Conservation (phyloP, 1,139 yeast genomes). For the Arxiozyma slooffiae region DNA sequence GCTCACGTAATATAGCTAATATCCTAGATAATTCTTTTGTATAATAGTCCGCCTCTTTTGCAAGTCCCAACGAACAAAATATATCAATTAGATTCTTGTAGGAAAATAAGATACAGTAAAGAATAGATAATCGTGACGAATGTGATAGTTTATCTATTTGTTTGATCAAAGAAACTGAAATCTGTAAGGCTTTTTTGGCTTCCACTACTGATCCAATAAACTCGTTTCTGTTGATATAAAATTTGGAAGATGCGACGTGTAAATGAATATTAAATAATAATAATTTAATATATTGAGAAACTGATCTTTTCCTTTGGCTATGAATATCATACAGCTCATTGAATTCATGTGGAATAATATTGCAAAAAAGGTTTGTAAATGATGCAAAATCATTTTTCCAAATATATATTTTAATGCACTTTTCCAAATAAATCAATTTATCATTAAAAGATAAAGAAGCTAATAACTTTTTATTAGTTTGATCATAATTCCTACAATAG, state of each 20-base stretch:
- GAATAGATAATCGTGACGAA: slow-evolving; percentile 34
- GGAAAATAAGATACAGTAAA: slow-evolving; percentile 31
- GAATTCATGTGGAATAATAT: slow-evolving; percentile 10
- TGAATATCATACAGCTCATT: slow-evolving; percentile 21
- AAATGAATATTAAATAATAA: slow-evolving; percentile 23
- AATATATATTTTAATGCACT: slow-evolving; percentile 4
- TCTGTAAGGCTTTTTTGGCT: slow-evolving; percentile 27
- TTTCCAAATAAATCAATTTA: background rate
- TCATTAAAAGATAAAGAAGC: background rate
- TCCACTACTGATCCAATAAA: slow-evolving; percentile 27
- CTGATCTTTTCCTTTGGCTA: slow-evolving; percentile 16
- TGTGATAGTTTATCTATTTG: slow-evolving; percentile 22
- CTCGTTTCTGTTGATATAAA: slow-evolving; percentile 15
- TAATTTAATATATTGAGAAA: slow-evolving; percentile 19
- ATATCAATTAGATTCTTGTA: slow-evolving; percentile 34
- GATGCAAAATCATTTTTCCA: slow-evolving; percentile 12
- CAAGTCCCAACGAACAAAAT: slow-evolving; percentile 40
- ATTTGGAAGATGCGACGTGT: slow-evolving; percentile 16
- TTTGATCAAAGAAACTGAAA: slow-evolving; percentile 30
- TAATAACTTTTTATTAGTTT: background rate
- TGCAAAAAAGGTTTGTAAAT: slow-evolving; percentile 14
- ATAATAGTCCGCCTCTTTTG: slow-evolving; percentile 46
- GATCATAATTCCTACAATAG: too few species aligned
- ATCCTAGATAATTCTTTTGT: slow-evolving; percentile 39
- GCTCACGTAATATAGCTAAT: slow-evolving; percentile 24